Conservation (phyloP, 2,329 filamentous ascomycete species). For the Cercospora sp. region DNA sequence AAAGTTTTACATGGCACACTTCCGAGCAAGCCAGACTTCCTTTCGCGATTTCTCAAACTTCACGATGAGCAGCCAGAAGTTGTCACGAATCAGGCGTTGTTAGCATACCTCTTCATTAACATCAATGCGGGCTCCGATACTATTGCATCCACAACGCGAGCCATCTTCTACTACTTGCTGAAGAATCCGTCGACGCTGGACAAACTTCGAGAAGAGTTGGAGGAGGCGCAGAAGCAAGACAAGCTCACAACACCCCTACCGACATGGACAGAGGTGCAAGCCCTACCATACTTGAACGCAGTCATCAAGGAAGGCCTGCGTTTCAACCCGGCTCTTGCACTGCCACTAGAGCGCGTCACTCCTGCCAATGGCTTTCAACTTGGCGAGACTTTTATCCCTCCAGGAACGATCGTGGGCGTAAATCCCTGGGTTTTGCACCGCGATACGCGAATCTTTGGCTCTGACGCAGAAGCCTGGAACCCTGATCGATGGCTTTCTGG, state of each 20-base stretch:
- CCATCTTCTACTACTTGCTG: constrained; percentile 21
- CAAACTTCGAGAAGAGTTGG: constrained; percentile 22
- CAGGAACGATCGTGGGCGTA: constrained; percentile 46
- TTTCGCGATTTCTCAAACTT: constrained; percentile 32
- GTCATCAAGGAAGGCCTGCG: constrained; percentile 32
- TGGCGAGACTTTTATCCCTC: constrained; percentile 35
- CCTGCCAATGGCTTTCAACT: constrained; percentile 25
- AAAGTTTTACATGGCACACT: constrained; percentile 30
- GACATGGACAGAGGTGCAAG: constrained; percentile 22
- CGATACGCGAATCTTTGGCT: constrained; percentile 42
- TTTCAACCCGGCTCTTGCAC: constrained; percentile 29
- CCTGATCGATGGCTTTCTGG: constrained; percentile 49
- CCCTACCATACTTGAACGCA: constrained; percentile 31
- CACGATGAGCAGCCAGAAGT: constrained; percentile 31
- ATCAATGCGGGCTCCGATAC: constrained; percentile 33
- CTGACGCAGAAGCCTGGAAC: constrained; percentile 37
- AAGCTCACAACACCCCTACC: constrained; percentile 24
- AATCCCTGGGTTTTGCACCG: constrained; percentile 49
- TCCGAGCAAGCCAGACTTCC: constrained; percentile 34
- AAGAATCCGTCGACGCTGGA: constrained; percentile 13
- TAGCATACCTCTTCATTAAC: constrained; percentile 33
- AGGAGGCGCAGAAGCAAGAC: constrained; percentile 16
- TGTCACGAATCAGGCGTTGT: constrained; percentile 28
- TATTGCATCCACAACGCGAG: constrained; percentile 18
- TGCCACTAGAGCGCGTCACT: constrained; percentile 30